Conservation (phyloP, 2,329 filamentous ascomycete genomes). For the Pseudopyricularia javanii region DNA sequence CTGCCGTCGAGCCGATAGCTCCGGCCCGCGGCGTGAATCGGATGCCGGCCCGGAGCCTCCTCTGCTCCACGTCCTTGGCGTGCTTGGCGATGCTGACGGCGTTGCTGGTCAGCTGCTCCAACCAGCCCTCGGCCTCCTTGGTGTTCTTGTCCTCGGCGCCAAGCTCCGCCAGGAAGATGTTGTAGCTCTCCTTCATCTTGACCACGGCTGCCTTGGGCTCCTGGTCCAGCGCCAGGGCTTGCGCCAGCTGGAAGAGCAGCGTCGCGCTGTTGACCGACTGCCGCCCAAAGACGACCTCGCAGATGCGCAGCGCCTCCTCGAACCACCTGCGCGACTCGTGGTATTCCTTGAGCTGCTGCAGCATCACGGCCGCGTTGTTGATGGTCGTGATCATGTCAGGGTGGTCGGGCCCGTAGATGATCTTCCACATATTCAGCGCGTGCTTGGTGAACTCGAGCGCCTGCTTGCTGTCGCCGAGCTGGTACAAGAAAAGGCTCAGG, state of each 20-base stretch:
- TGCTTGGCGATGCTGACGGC: conserved; percentile 92
- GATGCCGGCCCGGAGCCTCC: conserved; percentile 58
- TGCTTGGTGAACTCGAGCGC: conserved; percentile 87
- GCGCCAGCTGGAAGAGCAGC: conserved; percentile 90
- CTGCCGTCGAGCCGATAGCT: conserved; percentile 32
- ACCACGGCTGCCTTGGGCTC: conserved; percentile 81
- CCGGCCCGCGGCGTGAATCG: conserved; percentile 54
- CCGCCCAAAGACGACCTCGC: conserved; percentile 80
- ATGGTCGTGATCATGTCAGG: conserved; percentile 97
- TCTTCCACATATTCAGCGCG: conserved; percentile 89
- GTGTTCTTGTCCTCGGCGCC: conserved; percentile 92
- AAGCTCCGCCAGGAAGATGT: conserved; percentile 80
- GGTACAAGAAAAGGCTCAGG: conserved; percentile 86
- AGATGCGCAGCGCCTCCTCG: conserved; percentile 79
- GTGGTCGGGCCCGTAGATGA: conserved; percentile 87
- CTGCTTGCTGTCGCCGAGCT: conserved; percentile 74
- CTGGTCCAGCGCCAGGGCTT: conserved; percentile 88
- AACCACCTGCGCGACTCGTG: conserved; percentile 95
- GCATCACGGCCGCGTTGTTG: conserved; percentile 98
- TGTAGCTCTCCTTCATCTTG: conserved; percentile 93
- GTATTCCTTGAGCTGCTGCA: conserved; percentile 90
- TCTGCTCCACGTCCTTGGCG: conserved; percentile 71
- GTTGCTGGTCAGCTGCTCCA: conserved; percentile 90
- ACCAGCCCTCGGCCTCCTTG: conserved; percentile 93
- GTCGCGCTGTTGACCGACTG: conserved; percentile 89